Percentiles rank a stretch among this genome's conserved stretches.
phyloP scores from a whole-genome alignment of 2,329 filamentous ascomycete species.

The Penicillium crustosum region DNA sequence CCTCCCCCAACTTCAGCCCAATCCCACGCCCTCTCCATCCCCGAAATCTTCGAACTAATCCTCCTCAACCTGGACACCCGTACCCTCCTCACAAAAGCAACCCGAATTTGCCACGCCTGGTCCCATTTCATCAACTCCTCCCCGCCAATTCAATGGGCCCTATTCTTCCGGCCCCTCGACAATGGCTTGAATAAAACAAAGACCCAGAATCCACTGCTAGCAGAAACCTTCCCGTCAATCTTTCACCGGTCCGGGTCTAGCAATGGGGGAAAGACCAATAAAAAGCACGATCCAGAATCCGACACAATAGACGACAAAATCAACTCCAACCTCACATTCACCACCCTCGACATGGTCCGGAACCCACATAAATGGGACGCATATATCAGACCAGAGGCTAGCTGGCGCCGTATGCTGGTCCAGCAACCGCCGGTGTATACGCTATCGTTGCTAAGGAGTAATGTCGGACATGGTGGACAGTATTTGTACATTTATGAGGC shows the following conservation, averaged over 20 bases:
- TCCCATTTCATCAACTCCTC: slow-evolving; percentile 3
- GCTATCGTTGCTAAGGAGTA: background rate
- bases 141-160: background rate
- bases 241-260: background rate
- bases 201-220: background rate
- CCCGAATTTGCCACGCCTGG: slow-evolving; percentile 3
- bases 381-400: slow-evolving; percentile 5
- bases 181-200: background rate
- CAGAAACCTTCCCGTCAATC: background rate
- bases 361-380: background rate
- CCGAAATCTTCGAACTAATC: slow-evolving; percentile 9
- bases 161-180: slow-evolving; percentile 1
- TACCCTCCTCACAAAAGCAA: slow-evolving; percentile 9
- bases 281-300: background rate
- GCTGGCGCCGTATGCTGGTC: slow-evolving; percentile 8
- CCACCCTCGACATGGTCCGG: background rate
- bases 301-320: background rate
- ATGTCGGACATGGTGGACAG: slow-evolving; percentile 2
- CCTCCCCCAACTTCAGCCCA: background rate
- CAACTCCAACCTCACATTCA: background rate
- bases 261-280: background rate
- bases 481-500: background rate
- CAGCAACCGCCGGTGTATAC: slow-evolving; percentile 6
- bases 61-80: slow-evolving; percentile 8
- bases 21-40: slow-evolving; percentile 1